A percentile compares a stretch with the other conserved stretches of the same genome.
Conservation (phyloP, 345 rosid genomes). For the Melastoma malabathricum region DNA sequence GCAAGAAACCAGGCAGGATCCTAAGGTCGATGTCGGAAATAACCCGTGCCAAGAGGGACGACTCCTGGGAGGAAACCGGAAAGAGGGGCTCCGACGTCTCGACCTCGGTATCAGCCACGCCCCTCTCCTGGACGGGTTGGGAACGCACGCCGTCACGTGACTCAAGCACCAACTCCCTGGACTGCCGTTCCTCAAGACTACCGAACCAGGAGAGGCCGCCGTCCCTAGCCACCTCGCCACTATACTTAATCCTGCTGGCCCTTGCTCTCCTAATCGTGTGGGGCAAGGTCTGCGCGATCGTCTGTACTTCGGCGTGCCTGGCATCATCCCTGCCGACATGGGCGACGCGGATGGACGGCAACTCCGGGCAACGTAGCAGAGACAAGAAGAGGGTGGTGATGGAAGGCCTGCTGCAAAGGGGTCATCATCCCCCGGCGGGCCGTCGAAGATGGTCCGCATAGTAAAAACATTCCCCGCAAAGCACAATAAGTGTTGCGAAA, state of each 20-base stretch:
- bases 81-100: neutral
- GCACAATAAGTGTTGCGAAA: no score
- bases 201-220: slow-evolving; percentile 5
- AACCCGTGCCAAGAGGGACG: neutral
- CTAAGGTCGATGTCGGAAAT: neutral
- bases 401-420: slow-evolving; percentile 22
- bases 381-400: slow-evolving; percentile 28
- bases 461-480: no score
- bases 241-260: slow-evolving; percentile 20
- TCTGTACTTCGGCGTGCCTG: slow-evolving; percentile 36
- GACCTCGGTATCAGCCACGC: neutral
- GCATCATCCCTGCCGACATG: slow-evolving; percentile 14
- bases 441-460: no score
- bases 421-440: neutral
- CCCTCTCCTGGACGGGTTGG: no score
- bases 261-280: slow-evolving; percentile 26
- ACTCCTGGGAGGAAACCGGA: no score
- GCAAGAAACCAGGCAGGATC: neutral
- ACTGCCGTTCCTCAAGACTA: no score
- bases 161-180: no score
- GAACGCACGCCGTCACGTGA: no score
- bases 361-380: slow-evolving; percentile 8
- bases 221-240: neutral
- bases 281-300: slow-evolving; percentile 41
- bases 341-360: neutral